Conservation (phyloP, 371 early-diverging fungal species). For the Circinella umbellata region DNA sequence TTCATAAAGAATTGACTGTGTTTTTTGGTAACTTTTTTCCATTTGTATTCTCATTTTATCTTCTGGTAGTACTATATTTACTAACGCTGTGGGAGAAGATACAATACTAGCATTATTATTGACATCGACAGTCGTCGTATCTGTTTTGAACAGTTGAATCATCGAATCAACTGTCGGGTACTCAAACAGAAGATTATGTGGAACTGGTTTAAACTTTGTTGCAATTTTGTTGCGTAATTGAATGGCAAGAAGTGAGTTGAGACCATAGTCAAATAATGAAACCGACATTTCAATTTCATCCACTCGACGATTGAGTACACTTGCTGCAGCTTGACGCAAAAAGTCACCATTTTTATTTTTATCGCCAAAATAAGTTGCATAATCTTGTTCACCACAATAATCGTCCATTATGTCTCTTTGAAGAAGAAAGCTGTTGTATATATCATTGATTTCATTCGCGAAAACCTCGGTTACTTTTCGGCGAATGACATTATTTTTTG, state of each 20-base stretch:
- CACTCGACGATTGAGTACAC: neutral
- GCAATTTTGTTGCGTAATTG: constrained; percentile 25
- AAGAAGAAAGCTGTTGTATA: constrained; percentile 31
- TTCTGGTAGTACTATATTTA: no score
- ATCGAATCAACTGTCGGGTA: constrained; percentile 29
- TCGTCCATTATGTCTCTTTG: neutral
- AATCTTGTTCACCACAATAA: no score
- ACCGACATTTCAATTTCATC: neutral
- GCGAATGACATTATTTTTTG: constrained; percentile 33
- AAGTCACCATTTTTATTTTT: neutral
- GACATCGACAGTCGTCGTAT: no score
- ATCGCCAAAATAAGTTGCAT: neutral
- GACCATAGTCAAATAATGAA: constrained; percentile 26
- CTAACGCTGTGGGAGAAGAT: no score
- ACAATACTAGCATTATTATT: no score
- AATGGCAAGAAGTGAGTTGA: constrained; percentile 19
- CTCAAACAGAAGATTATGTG: constrained; percentile 41
- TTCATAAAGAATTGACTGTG: neutral
- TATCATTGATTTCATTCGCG: constrained; percentile 25
- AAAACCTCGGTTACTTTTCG: constrained; percentile 23
- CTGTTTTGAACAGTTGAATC: neutral
- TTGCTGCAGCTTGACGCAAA: constrained; percentile 6
- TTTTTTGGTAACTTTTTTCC: constrained; percentile 20
- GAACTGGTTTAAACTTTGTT: constrained; percentile 12
- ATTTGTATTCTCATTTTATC: neutral